Evolutionary conservation across 306 rosid species (phyloP), one percentile per base, ranked within the genome.

Genomic region (Quercus ilex): DNA sequence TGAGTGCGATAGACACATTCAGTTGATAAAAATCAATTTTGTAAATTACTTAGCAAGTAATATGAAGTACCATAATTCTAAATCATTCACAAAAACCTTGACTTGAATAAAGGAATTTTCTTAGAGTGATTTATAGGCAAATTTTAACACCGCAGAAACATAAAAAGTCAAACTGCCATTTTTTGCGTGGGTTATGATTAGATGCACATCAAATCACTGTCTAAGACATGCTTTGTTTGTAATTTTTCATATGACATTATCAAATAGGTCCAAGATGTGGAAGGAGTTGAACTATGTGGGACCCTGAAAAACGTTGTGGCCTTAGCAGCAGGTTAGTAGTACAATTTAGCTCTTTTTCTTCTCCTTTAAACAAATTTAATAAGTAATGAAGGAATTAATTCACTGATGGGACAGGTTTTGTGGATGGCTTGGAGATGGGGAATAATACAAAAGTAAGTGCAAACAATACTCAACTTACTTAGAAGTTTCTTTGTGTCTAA

Each of bases 371-470:
- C 75, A 46, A 70, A 77, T 70, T 21, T 70, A 59, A 21, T 81
- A 69, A 75, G 81, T 71, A 78, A 81, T 72, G 41, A 74, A 72
- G 59, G 78, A 74, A 63, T 84, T 43, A 63, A 81, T 74, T 31
- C 20, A 55, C 74, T 75, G 51, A 56, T 60, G 78, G 69, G 76
- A 83, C 94, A 94, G 98, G 99, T 86, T 91, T 92, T 82, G 96
- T 92, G 80, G 98, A 94, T 82, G 98, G 98, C 64, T 83, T 94
- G 97, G 94, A 87, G 81, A 94, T 94, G 98, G 97, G 97, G 85
- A 91, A 94, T 76, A 94, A 94, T 84, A 91, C 98, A 18, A 94
- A 92, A 90, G 98, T 92, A 81, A 83, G 84, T 69, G 57, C 74
- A 77, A 75, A 59, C 11, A 67, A 76, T 79, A 52, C 14, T 67